Base-by-base conservation (phyloP, 2,329 filamentous ascomycete genomes). In the Aciculosporium take region DNA sequence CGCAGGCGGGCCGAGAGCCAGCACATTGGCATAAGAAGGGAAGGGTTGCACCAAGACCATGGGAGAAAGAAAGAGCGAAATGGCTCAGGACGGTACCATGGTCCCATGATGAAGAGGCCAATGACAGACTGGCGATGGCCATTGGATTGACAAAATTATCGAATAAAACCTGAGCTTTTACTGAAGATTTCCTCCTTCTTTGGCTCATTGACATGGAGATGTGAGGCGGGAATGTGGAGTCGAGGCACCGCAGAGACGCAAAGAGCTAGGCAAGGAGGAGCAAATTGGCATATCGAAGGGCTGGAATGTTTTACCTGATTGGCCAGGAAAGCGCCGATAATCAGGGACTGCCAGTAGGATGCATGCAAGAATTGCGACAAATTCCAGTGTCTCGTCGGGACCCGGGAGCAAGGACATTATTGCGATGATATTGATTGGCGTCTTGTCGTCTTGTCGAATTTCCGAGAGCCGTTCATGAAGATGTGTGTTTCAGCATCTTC, bases 391-490 rank as follows among this genome's bases (percentile, higher is more conserved):
- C 28, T 9, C 17, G 36, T n/a, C n/a, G n/a, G n/a, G n/a, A n/a
- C n/a, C n/a, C 25, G 25, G 10, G 4, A 13, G 21, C 17, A 41
- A 23, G 24, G 39, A 17, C 31, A 24, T 36, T 44, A 46, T 39
- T 48, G 46, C 42, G 44, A 49, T 44, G 48, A 34, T 43, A n/a
- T n/a, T n/a, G n/a, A n/a, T n/a, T n/a, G n/a, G n/a, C n/a, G n/a
- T n/a, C n/a, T n/a, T 41, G 43, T 38, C 37, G 47, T 49, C 37
- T 47, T 44, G 47, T 41, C 45, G 41, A 43, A 34, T 42, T 32
- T 39, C 37, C 25, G 39, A 40, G n/a, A n/a, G n/a, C n/a, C n/a
- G n/a, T n/a, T n/a, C n/a, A n/a, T n/a, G n/a, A n/a, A n/a, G n/a
- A n/a, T n/a, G n/a, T n/a, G n/a, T 36, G 34, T 36, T 36, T 36